Conservation (phyloP, 345 rosid genomes). For the Lenwebbia sp. region DNA sequence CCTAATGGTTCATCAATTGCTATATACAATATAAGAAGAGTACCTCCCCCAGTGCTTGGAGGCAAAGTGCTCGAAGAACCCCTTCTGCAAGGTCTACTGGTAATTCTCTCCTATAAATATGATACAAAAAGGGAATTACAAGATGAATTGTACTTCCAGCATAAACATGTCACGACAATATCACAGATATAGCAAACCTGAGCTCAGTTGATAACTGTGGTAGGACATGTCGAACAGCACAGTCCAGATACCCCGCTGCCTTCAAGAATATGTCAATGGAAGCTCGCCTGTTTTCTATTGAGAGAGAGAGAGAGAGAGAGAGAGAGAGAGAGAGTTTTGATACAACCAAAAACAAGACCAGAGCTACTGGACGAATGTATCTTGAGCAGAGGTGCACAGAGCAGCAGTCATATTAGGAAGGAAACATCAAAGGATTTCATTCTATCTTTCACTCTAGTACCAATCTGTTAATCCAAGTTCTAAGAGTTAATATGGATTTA, state of each 20-base stretch:
- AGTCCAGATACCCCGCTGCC: conserved; percentile 96
- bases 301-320: conserved; percentile 3
- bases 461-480: not conserved
- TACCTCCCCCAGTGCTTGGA: conserved; percentile 98
- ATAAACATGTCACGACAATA: not conserved
- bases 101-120: conserved; percentile 57
- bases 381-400: not conserved
- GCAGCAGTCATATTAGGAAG: not conserved
- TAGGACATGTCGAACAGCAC: conserved; percentile 81
- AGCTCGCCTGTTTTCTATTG: conserved; percentile 73
- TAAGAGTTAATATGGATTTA: not conserved
- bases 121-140: conserved; percentile 2
- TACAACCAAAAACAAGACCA: not conserved
- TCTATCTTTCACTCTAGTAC: not conserved
- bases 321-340: not conserved
- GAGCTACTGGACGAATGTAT: not conserved
- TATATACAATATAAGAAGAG: not conserved
- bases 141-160: not conserved
- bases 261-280: conserved; percentile 85
- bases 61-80: conserved; percentile 81
- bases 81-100: conserved; percentile 96
- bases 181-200: conserved; percentile 37
- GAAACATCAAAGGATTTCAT: not conserved
- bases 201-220: conserved; percentile 70
- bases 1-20: not conserved